A percentile compares a stretch with the other conserved stretches of the same genome.
These are phyloP conservation scores for Rhodotorula graminis DNA, from an alignment of 768 basidiomycete species.

Conservation along the genomic window DNA sequence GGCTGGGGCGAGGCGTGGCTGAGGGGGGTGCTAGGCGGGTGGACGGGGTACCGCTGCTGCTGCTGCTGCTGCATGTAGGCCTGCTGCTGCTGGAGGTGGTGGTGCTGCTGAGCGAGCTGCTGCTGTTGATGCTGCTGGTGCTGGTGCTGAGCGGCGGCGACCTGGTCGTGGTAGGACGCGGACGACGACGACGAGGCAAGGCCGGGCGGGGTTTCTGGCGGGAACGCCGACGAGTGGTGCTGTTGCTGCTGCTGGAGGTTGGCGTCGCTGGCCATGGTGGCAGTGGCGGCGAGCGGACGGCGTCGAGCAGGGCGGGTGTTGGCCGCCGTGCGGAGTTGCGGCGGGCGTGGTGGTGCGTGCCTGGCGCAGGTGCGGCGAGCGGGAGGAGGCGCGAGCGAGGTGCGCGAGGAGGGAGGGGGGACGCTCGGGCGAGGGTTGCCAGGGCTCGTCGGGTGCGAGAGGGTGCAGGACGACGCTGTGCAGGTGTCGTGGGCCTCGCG, in stretches of 20 bases:
- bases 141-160: not conserved
- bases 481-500: too few species aligned
- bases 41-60: not conserved
- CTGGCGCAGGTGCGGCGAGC: not conserved
- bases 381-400: too few species aligned
- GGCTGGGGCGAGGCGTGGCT: conserved; percentile 11
- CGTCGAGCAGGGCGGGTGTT: too few species aligned
- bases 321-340: not conserved
- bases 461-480: too few species aligned
- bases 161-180: not conserved
- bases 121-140: not conserved
- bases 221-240: not conserved
- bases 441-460: too few species aligned
- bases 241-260: not conserved
- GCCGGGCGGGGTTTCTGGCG: not conserved
- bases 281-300: too few species aligned
- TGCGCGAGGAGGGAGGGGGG: too few species aligned
- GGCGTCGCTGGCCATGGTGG: not conserved
- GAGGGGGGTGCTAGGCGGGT: conserved; percentile 5
- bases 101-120: not conserved
- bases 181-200: too few species aligned
- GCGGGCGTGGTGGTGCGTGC: not conserved
- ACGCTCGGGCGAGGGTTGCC: too few species aligned
- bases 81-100: not conserved
- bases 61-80: not conserved